These are phyloP conservation scores for Diaporthe amygdali DNA, from an alignment of 2,329 filamentous ascomycete genomes.

Conservation along the genomic window DNA sequence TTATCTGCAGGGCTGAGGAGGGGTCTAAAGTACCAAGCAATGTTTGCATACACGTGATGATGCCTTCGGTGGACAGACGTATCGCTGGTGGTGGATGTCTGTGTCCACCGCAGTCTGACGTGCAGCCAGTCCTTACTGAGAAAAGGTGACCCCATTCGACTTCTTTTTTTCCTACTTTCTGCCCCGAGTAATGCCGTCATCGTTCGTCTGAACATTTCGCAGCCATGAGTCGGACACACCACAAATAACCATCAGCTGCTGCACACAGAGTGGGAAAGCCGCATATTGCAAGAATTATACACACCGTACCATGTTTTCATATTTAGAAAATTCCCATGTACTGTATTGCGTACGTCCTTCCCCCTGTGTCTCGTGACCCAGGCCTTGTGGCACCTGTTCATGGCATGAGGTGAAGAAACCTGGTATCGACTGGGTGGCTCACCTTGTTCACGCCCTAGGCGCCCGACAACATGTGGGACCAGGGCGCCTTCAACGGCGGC, in stretches of 20 bases:
- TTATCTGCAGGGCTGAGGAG: not conserved
- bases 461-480: not conserved
- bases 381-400: not conserved
- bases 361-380: not conserved
- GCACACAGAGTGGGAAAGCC: not conserved
- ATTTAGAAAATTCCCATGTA: not conserved
- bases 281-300: not conserved
- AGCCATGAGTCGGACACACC: not conserved
- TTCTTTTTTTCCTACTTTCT: not conserved
- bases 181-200: not conserved
- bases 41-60: not conserved
- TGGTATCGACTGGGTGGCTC: not conserved
- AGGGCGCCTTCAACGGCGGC: not conserved
- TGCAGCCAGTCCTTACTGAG: not conserved
- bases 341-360: not conserved
- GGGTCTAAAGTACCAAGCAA: not conserved
- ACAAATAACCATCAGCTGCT: not conserved
- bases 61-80: not conserved
- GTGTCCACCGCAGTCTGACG: slow-evolving; percentile 8
- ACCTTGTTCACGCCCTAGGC: not conserved
- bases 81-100: not conserved
- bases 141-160: not conserved
- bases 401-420: not conserved
- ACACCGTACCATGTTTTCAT: not conserved
- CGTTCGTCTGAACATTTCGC: not conserved